Evolutionary conservation across 78 protist genomes (phyloP), one percentile per base, ranked within the genome.

Genomic region (Acrasis kona): DNA sequence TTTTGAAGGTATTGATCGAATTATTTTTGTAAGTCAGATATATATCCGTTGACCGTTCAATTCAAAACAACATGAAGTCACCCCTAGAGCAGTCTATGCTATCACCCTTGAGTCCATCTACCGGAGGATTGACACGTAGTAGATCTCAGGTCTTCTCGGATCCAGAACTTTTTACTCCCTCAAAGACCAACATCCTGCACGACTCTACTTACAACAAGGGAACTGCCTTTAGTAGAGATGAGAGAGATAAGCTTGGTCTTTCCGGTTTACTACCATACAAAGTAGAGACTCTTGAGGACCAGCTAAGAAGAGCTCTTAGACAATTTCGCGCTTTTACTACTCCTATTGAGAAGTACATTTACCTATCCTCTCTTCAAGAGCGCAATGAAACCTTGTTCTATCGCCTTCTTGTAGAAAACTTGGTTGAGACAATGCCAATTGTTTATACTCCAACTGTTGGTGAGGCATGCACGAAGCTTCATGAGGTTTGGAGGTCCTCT

Each of bases 371-470:
- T 42, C 81, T 94, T 5, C 84, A 80, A 72, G 90, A 79, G 66
- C 10, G 84, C 8, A 90, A 90, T 77, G 92, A 82, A 41, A 85
- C 91, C 7, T 84, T 95, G 30, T 95, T 84, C 82, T 91, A 88
- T 50, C 65, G 61, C 6, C 34, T 89, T 19, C 76, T 92, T 30
- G 7, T 73, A 6, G 85, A 87, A 5, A 78, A 89, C 73, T 61
- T 91, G 32, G 85, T 85, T 65, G 78, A 88, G 40, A 42, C 78
- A 64, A 79, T 85, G 36, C 96, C 96, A 58, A 30, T 92, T 41
- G 81, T 95, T 72, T 95, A 95, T 84, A 95, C 98, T 2, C 96
- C 96, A 38, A 90, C 95, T 4, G 91, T 91, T 73, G 98, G 99
- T 34, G 91, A 86, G 65, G 99, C 96, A n/a, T 94, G 97, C 81